A percentile compares a stretch with the other conserved stretches of the same genome.
Conservation (phyloP, 2,329 filamentous ascomycete species). For the Diaporthe sp. region DNA sequence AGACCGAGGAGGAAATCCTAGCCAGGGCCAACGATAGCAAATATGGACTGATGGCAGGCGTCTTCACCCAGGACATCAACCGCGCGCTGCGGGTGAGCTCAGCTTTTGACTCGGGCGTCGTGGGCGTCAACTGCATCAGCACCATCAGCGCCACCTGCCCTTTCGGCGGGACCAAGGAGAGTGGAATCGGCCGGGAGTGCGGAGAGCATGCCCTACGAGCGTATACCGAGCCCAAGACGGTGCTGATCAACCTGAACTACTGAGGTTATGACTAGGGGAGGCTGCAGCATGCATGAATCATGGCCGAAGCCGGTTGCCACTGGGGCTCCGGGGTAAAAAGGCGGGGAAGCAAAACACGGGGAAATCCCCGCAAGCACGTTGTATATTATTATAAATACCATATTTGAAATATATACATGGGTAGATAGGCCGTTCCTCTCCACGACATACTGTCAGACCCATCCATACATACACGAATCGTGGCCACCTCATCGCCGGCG, state of each 20-base stretch:
- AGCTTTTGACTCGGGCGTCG: neutral
- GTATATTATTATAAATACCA: no score
- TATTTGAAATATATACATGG: no score
- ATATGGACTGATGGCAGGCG: neutral
- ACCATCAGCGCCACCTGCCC: neutral
- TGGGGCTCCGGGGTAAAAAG: no score
- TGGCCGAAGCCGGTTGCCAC: no score
- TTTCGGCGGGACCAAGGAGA: neutral
- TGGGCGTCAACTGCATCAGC: neutral
- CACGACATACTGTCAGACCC: no score
- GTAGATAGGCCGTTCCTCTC: no score
- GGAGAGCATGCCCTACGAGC: conserved; percentile 29
- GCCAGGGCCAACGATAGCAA: neutral
- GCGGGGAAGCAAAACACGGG: no score
- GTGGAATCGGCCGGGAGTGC: conserved; percentile 42
- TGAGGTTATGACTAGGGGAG: no score
- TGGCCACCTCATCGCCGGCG: no score
- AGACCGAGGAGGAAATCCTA: neutral
- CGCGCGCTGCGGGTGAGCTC: neutral
- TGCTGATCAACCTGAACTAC: neutral
- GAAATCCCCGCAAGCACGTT: no score
- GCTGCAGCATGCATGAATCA: no score
- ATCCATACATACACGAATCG: no score
- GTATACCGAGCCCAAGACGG: conserved; percentile 6
- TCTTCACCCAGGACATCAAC: neutral